A percentile compares a stretch with the other conserved stretches of the same genome.
These are phyloP conservation scores for Xylariaceae sp. DNA, from an alignment of 2,329 filamentous ascomycete genomes.

Conservation along the genomic window DNA sequence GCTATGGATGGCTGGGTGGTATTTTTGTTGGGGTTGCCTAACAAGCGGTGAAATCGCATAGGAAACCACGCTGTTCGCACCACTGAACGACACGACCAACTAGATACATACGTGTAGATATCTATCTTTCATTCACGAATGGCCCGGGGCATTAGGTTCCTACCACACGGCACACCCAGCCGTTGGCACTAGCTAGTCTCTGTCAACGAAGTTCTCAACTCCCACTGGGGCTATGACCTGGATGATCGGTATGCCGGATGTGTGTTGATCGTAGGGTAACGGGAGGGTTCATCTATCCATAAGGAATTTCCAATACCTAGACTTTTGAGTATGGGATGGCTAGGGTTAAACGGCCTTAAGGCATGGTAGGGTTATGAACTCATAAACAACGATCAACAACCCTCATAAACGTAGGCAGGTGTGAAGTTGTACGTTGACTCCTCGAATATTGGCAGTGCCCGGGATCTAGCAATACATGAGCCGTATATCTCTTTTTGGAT, in stretches of 20 bases:
- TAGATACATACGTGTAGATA: not conserved
- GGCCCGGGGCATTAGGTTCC: not conserved
- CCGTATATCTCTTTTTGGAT: too few species aligned
- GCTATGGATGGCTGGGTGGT: not conserved
- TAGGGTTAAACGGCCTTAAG: not conserved
- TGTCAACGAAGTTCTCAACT: too few species aligned
- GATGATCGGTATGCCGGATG: too few species aligned
- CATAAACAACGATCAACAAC: not conserved
- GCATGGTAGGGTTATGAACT: not conserved
- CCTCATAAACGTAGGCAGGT: not conserved
- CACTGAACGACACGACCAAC: not conserved
- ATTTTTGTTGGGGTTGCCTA: not conserved
- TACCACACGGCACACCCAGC: not conserved
- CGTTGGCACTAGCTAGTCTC: not conserved
- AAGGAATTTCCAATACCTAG: too few species aligned
- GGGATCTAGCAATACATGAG: too few species aligned
- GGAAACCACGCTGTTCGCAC: not conserved
- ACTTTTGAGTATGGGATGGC: not conserved
- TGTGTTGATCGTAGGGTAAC: too few species aligned
- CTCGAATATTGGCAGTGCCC: too few species aligned
- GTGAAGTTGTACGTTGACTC: not conserved
- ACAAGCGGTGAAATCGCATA: not conserved
- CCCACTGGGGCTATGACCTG: too few species aligned
- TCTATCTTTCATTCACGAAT: not conserved
- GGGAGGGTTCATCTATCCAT: too few species aligned